phyloP scores from a whole-genome alignment of 2,329 filamentous ascomycete species.

The Paramyrothecium roridum region DNA sequence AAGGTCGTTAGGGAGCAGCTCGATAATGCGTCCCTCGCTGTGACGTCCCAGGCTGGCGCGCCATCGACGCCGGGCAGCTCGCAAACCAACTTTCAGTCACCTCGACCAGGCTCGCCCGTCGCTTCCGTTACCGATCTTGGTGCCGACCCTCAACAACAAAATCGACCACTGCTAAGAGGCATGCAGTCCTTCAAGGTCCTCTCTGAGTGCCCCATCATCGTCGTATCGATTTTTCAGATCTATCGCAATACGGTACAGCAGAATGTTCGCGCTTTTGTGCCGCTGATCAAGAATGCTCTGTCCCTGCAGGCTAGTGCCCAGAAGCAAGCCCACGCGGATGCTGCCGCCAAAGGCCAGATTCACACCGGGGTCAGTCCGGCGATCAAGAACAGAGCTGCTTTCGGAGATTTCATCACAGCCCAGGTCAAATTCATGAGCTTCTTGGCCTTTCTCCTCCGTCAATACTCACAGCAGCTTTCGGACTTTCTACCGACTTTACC shows the following conservation, averaged over 20 bases:
- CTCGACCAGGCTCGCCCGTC: constrained; percentile 84
- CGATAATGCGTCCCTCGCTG: constrained; percentile 65
- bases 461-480: constrained; percentile 80
- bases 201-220: constrained; percentile 96
- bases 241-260: constrained; percentile 75
- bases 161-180: constrained; percentile 77
- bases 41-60: constrained; percentile 49
- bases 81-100: constrained; percentile 77
- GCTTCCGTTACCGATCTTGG: constrained; percentile 78
- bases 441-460: constrained; percentile 83
- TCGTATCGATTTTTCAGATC: constrained; percentile 96
- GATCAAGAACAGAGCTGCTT: constrained; percentile 90
- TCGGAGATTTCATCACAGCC: constrained; percentile 95
- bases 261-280: constrained; percentile 90
- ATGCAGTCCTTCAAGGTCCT: constrained; percentile 99
- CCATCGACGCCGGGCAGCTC: constrained; percentile 66
- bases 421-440: constrained; percentile 99
- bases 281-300: constrained; percentile 87
- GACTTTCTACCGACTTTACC: constrained; percentile 87
- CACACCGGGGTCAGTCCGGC: constrained; percentile 92
- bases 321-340: constrained; percentile 85
- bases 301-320: constrained; percentile 89
- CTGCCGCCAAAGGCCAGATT: constrained; percentile 71
- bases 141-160: constrained; percentile 77
- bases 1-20: constrained; percentile 93